Conservation (phyloP, 306 rosid species). For the Dryas drummondii region DNA sequence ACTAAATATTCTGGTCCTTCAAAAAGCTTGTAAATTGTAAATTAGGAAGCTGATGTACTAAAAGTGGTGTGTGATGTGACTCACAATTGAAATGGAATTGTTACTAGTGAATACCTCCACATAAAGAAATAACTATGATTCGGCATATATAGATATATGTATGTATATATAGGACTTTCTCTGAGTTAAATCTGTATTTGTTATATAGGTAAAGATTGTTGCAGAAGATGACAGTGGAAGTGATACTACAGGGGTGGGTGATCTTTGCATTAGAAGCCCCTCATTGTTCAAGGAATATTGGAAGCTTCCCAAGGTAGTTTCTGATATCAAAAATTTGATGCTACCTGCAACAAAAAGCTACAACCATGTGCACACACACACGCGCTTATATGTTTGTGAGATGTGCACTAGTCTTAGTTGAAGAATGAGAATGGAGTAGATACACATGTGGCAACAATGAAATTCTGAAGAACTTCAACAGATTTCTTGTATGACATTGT, state of each 20-base stretch:
- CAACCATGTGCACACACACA: not conserved
- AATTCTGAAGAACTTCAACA: not conserved
- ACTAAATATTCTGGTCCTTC: not conserved
- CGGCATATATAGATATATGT: not conserved
- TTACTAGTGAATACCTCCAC: slow-evolving; percentile 2
- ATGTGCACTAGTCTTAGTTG: not conserved
- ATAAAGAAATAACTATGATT: slow-evolving; percentile 5
- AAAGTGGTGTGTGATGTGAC: not conserved
- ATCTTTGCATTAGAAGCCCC: slow-evolving; percentile 80
- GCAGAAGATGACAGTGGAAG: slow-evolving; percentile 44
- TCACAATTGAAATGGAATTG: not conserved
- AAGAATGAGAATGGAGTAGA: not conserved
- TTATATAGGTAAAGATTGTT: slow-evolving; percentile 59
- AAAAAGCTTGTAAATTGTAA: not conserved
- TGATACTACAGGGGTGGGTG: slow-evolving; percentile 47
- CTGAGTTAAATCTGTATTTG: slow-evolving; percentile 14
- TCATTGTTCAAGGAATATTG: slow-evolving; percentile 83
- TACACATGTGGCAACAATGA: not conserved
- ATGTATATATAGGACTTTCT: slow-evolving; percentile 4
- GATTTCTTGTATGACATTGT: not conserved
- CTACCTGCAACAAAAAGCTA: not conserved
- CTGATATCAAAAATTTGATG: slow-evolving; percentile 6
- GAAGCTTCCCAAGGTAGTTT: slow-evolving; percentile 82
- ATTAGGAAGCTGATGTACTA: not conserved
- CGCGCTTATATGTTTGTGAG: not conserved